Evolutionary conservation across 768 basidiomycete species (phyloP).

Genomic region (Boletus sp.): DNA sequence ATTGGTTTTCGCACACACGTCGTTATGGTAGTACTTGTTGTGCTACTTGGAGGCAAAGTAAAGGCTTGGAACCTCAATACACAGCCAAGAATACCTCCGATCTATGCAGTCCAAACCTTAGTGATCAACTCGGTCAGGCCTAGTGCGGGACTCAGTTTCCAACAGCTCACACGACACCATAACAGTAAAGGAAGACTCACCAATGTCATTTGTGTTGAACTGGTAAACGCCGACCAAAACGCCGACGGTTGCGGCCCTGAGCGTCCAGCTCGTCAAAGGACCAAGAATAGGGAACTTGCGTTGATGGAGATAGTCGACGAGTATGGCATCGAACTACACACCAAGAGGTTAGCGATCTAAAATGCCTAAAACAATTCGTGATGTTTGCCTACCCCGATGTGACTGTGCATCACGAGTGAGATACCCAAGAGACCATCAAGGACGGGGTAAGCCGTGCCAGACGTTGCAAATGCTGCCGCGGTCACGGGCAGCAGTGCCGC

Average conservation of each 20-base stretch:
- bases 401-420: conserved; percentile 88
- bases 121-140: conserved; percentile 84
- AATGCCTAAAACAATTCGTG: background rate
- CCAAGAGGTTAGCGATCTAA: background rate
- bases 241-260: conserved; percentile 74
- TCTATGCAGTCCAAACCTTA: conserved; percentile 77
- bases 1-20: background rate
- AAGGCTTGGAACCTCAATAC: background rate
- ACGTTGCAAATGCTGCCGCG: conserved; percentile 79
- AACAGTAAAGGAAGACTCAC: conserved; percentile 45
- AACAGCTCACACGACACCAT: background rate
- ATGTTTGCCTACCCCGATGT: conserved; percentile 71
- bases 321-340: conserved; percentile 63
- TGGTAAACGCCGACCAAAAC: conserved; percentile 90
- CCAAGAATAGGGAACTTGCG: conserved; percentile 92
- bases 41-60: background rate
- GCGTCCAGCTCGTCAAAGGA: conserved; percentile 63
- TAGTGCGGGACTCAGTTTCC: conserved; percentile 28
- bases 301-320: conserved; percentile 89
- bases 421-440: conserved; percentile 88
- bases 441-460: conserved; percentile 72
- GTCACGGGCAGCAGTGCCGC: conserved; percentile 88
- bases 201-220: conserved; percentile 98
- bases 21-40: background rate
- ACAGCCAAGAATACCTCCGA: background rate